Evolutionary conservation across 1,284 basidiomycete genomes (phyloP).

Genomic region (Cystobasidium slooffiae): DNA sequence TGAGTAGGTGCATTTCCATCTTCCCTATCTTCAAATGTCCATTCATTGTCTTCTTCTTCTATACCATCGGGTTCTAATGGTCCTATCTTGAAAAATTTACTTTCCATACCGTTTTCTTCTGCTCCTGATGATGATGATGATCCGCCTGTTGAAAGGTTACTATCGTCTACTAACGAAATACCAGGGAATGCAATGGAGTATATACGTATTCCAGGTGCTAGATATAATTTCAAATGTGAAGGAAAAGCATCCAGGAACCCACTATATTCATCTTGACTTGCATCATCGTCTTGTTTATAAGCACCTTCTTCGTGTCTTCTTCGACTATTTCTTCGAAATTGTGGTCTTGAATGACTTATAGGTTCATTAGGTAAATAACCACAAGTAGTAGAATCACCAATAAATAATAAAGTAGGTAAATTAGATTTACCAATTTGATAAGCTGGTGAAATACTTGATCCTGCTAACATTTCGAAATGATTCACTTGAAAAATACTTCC

Average conservation of each 20-base stretch:
- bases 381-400: conserved; percentile 32
- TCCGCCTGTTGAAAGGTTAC: no score
- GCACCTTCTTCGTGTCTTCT: background rate
- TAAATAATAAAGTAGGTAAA: conserved; percentile 33
- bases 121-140: no score
- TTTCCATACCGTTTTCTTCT: conserved; percentile 34
- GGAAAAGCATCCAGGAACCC: conserved; percentile 38
- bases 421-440: conserved; percentile 8
- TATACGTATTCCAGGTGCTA: conserved; percentile 30
- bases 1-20: conserved; percentile 37
- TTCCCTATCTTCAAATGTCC: conserved; percentile 38
- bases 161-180: conserved; percentile 28
- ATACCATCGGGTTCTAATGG: conserved; percentile 15
- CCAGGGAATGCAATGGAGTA: conserved; percentile 30
- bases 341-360: no score
- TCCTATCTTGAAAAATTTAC: conserved; percentile 31
- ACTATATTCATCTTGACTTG: background rate
- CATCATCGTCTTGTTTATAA: background rate
- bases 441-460: conserved; percentile 17
- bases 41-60: conserved; percentile 14
- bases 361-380: conserved; percentile 7
- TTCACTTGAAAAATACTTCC: conserved; percentile 27
- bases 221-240: background rate
- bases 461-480: conserved; percentile 26
- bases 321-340: no score